phyloP scores from a whole-genome alignment of 371 early-diverging fungal genomes.

The Apophysomyces elegans region DNA sequence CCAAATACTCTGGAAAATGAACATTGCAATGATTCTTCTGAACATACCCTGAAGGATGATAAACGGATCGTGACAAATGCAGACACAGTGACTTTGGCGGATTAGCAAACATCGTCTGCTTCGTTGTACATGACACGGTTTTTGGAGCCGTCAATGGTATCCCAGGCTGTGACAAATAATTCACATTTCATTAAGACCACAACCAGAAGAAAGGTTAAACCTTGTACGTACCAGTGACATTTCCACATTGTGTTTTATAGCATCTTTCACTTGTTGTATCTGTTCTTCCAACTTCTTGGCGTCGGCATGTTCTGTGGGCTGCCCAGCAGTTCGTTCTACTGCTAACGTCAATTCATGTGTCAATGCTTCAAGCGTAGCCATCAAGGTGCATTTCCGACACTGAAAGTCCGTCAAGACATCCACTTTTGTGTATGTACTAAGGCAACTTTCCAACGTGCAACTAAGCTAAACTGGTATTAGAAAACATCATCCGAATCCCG shows the following conservation, averaged over 20 bases:
- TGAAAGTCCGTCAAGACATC: slow-evolving; percentile 76
- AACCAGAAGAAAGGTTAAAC: not conserved
- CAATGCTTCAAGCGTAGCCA: slow-evolving; percentile 59
- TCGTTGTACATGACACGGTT: slow-evolving; percentile 49
- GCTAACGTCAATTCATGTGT: slow-evolving; percentile 35
- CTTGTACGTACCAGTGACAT: slow-evolving; percentile 31
- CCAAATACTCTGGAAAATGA: slow-evolving; percentile 61
- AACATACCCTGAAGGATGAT: slow-evolving; percentile 63
- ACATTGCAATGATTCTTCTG: slow-evolving; percentile 74
- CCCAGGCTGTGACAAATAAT: slow-evolving; percentile 29
- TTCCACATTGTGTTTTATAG: slow-evolving; percentile 44
- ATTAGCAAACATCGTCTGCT: slow-evolving; percentile 68
- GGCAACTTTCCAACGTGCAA: slow-evolving; percentile 70
- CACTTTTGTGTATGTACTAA: slow-evolving; percentile 68
- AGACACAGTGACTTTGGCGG: slow-evolving; percentile 69
- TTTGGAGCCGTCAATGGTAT: slow-evolving; percentile 36
- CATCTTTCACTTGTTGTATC: slow-evolving; percentile 39
- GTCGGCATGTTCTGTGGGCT: not conserved
- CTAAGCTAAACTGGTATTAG: slow-evolving; percentile 30
- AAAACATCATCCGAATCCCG: not conserved
- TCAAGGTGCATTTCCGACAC: slow-evolving; percentile 76
- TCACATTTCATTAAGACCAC: not conserved
- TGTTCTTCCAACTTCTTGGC: slow-evolving; percentile 25
- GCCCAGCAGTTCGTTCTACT: slow-evolving; percentile 8
- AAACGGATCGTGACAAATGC: slow-evolving; percentile 77